Conservation (phyloP, 108 stramenopile genomes). For the Nitzschia palea region DNA sequence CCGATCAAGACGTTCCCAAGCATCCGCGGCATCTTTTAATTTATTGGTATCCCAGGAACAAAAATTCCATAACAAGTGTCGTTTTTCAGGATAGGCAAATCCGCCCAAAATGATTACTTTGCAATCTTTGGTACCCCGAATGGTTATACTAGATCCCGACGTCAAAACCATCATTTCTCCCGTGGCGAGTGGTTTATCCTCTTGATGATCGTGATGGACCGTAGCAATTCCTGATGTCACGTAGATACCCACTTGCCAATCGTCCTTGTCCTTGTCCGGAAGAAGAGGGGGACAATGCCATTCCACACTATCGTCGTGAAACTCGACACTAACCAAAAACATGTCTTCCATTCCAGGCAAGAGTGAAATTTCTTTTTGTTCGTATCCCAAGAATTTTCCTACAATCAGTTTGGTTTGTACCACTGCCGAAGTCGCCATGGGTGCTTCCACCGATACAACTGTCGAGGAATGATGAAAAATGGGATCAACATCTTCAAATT, state of each 20-base stretch:
- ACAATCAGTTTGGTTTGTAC: slow-evolving; percentile 8
- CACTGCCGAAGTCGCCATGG: neutral
- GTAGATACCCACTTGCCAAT: slow-evolving; percentile 16
- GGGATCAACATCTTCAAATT: slow-evolving; percentile 19
- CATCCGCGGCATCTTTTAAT: slow-evolving; percentile 8
- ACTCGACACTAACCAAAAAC: slow-evolving; percentile 15
- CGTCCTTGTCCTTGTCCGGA: neutral
- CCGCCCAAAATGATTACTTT: slow-evolving; percentile 18
- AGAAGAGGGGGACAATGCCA: neutral
- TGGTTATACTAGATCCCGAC: neutral
- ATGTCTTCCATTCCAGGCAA: slow-evolving; percentile 4
- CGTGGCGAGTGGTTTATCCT: neutral
- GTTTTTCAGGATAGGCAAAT: slow-evolving; percentile 12
- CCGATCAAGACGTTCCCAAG: slow-evolving; percentile 20
- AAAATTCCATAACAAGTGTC: slow-evolving; percentile 31
- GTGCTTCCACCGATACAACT: neutral
- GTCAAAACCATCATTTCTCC: slow-evolving; percentile 3
- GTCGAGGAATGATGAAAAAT: slow-evolving; percentile 21
- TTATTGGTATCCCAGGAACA: slow-evolving; percentile 7
- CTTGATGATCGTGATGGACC: neutral
- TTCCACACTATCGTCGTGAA: neutral
- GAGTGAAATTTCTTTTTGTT: slow-evolving; percentile 14
- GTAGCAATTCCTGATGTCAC: slow-evolving; percentile 4
- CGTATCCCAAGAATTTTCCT: neutral
- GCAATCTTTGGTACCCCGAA: slow-evolving; percentile 7